A percentile compares a stretch with the other conserved stretches of the same genome.
These are phyloP conservation scores for Tulasnella sp. DNA, from an alignment of 768 basidiomycete genomes.

Conservation along the genomic window DNA sequence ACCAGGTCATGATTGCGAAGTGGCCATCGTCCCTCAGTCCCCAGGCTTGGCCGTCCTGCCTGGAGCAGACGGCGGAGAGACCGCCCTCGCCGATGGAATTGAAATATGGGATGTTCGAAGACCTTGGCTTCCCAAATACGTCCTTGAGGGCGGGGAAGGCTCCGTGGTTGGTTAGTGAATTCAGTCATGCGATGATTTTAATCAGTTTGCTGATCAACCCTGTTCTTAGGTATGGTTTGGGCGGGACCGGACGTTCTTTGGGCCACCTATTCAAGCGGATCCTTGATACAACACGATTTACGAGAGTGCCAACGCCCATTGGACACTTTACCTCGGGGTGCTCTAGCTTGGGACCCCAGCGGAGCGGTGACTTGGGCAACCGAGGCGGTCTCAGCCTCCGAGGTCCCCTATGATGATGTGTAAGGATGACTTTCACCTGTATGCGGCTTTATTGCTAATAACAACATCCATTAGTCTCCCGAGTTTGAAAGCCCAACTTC, in stretches of 20 bases:
- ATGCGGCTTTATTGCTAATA: not conserved
- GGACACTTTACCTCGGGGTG: conserved; percentile 51
- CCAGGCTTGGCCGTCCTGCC: conserved; percentile 7
- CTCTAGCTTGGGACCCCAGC: conserved; percentile 51
- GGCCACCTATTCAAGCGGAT: conserved; percentile 62
- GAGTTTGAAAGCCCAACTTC: not conserved
- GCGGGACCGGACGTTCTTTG: conserved; percentile 60
- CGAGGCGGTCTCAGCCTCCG: conserved; percentile 41
- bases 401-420: conserved; percentile 75
- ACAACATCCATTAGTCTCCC: not conserved
- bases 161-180: conserved; percentile 53
- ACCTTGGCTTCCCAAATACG: conserved; percentile 75
- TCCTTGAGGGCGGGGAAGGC: conserved; percentile 55
- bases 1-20: conserved; percentile 44
- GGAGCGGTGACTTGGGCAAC: conserved; percentile 58
- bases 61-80: conserved; percentile 12
- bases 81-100: conserved; percentile 41
- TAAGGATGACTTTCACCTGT: conserved; percentile 27
- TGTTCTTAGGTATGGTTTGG: conserved; percentile 49
- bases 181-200: not conserved
- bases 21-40: conserved; percentile 20
- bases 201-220: not conserved
- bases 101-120: conserved; percentile 84
- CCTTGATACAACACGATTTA: conserved; percentile 70
- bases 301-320: conserved; percentile 51